Evolutionary conservation across 495 filamentous ascomycete species (phyloP).

Genomic region (Talaromyces proteolyticus): DNA sequence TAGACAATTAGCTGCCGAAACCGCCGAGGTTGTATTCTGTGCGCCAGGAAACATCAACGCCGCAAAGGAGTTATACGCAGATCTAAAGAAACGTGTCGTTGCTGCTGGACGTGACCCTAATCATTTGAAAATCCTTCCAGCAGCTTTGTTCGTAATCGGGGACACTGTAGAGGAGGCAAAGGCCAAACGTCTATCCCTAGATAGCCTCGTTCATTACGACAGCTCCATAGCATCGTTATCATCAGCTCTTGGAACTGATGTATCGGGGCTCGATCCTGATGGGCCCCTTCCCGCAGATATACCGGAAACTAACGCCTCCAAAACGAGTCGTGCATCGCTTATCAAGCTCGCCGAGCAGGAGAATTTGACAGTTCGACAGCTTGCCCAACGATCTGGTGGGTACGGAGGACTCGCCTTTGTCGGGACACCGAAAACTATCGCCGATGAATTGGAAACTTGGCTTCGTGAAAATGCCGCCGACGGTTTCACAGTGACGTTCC

Average conservation of each 20-base stretch:
- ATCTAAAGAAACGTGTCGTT: conserved; percentile 41
- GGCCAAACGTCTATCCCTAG: conserved; percentile 41
- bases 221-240: conserved; percentile 50
- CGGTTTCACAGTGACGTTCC: conserved; percentile 42
- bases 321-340: conserved; percentile 37
- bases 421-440: conserved; percentile 40
- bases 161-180: conserved; percentile 39
- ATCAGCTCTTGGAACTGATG: conserved; percentile 40
- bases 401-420: conserved; percentile 47
- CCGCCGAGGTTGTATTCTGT: conserved; percentile 49
- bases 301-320: conserved; percentile 48
- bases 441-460: conserved; percentile 45
- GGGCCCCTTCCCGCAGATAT: conserved; percentile 39
- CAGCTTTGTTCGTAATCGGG: conserved; percentile 41
- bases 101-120: conserved; percentile 35
- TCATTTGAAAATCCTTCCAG: conserved; percentile 47
- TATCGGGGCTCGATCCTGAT: conserved; percentile 41
- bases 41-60: conserved; percentile 30
- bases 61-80: conserved; percentile 46
- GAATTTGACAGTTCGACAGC: conserved; percentile 40
- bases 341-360: conserved; percentile 37
- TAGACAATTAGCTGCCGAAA: conserved; percentile 46
- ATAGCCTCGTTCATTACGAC: conserved; percentile 50
- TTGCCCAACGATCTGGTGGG: conserved; percentile 45
- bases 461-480: conserved; percentile 36